Evolutionary conservation across 2,329 filamentous ascomycete species (phyloP).

Genomic region (Zymoseptoria ardabiliae): DNA sequence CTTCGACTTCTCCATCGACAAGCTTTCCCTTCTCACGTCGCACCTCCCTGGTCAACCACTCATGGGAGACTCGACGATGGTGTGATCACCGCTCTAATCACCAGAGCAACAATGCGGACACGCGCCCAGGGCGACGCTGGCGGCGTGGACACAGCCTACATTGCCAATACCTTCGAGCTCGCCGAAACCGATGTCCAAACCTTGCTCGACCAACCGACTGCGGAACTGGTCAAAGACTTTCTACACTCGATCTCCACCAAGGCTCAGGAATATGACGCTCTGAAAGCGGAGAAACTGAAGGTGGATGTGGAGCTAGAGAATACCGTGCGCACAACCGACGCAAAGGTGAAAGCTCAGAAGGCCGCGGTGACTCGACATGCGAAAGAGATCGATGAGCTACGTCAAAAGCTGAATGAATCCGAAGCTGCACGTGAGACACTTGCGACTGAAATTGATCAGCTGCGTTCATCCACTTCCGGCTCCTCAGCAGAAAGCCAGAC

Average conservation of each 20-base stretch:
- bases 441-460: constrained; percentile 71
- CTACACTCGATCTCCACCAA: constrained; percentile 69
- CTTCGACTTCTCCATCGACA: neutral
- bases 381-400: constrained; percentile 73
- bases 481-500: constrained; percentile 68
- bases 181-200: constrained; percentile 56
- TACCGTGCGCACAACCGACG: constrained; percentile 73
- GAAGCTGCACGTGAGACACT: constrained; percentile 69
- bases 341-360: constrained; percentile 74
- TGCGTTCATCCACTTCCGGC: constrained; percentile 66
- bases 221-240: constrained; percentile 68
- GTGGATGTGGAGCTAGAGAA: constrained; percentile 91
- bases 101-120: constrained; percentile 41
- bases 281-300: constrained; percentile 81
- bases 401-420: constrained; percentile 72
- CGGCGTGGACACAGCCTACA: constrained; percentile 62
- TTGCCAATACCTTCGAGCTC: constrained; percentile 64
- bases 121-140: constrained; percentile 38
- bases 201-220: constrained; percentile 61
- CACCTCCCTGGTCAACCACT: neutral
- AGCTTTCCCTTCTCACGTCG: neutral
- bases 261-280: constrained; percentile 71
- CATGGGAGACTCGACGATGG: constrained; percentile 7
- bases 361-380: constrained; percentile 73
- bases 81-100: constrained; percentile 4